Evolutionary conservation across 495 filamentous ascomycete genomes (phyloP).

Genomic region (Aspergillus kassunensis): DNA sequence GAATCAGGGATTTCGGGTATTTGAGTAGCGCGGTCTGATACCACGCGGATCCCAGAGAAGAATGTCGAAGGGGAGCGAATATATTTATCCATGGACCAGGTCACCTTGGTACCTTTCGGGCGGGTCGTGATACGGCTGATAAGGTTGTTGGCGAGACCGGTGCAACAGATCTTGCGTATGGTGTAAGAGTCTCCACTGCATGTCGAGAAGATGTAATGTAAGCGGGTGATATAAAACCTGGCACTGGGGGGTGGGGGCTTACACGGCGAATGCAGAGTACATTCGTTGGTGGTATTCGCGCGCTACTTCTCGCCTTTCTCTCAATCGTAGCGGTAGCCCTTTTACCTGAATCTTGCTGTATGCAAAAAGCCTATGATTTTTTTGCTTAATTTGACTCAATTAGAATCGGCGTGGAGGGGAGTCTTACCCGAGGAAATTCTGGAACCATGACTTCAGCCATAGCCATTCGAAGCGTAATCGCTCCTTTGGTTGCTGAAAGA

Average conservation of each 20-base stretch:
- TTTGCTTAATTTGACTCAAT: constrained; percentile 11
- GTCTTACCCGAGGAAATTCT: constrained; percentile 40
- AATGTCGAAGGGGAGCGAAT: constrained; percentile 46
- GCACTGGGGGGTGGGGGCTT: constrained; percentile 25
- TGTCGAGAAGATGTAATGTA: not conserved
- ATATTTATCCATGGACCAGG: constrained; percentile 67
- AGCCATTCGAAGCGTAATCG: constrained; percentile 46
- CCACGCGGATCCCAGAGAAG: constrained; percentile 46
- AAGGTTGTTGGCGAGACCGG: constrained; percentile 56
- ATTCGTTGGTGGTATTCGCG: constrained; percentile 60
- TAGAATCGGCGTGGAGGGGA: not conserved
- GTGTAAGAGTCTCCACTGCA: constrained; percentile 53
- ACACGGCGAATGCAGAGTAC: constrained; percentile 68
- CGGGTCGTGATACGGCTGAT: constrained; percentile 52
- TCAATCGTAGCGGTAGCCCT: constrained; percentile 36
- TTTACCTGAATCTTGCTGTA: constrained; percentile 36
- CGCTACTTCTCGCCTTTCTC: constrained; percentile 37
- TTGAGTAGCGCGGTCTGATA: constrained; percentile 53
- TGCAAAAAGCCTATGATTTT: constrained; percentile 35
- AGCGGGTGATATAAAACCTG: not conserved
- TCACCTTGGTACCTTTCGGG: constrained; percentile 42
- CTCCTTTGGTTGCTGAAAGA: constrained; percentile 44
- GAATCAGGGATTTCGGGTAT: constrained; percentile 46
- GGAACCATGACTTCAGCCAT: constrained; percentile 37
- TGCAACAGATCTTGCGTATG: constrained; percentile 56